phyloP scores from a whole-genome alignment of 768 basidiomycete species.

The Cystofilobasidium ferigula region DNA sequence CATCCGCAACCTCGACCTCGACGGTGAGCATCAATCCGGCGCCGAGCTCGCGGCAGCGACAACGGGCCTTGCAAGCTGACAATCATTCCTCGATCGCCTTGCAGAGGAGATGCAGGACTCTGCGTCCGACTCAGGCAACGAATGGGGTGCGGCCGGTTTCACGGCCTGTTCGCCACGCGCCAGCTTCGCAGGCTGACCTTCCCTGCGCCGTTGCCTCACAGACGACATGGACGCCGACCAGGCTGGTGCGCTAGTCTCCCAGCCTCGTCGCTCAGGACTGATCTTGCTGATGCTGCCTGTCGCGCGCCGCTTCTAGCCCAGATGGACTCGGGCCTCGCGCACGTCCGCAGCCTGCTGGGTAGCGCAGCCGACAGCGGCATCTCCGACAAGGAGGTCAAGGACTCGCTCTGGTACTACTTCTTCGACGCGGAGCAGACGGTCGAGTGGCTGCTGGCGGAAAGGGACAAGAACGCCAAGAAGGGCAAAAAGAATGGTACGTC shows the following conservation, averaged over 20 bases:
- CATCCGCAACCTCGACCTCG: constrained; percentile 72
- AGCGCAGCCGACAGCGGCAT: constrained; percentile 49
- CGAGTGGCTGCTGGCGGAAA: constrained; percentile 48
- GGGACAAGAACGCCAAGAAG: constrained; percentile 52
- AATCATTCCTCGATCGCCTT: neutral
- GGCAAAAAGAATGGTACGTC: constrained; percentile 71
- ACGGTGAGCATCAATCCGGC: constrained; percentile 33
- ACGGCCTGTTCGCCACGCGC: neutral
- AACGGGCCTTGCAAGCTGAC: no score
- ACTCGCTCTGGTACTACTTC: constrained; percentile 73
- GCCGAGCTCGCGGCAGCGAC: no score
- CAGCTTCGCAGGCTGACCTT: neutral
- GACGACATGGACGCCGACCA: constrained; percentile 68
- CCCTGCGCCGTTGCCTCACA: constrained; percentile 13
- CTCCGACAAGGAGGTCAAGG: constrained; percentile 62
- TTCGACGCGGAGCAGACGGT: constrained; percentile 73
- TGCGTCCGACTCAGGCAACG: constrained; percentile 63
- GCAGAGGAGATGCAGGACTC: constrained; percentile 72
- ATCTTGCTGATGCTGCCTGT: neutral
- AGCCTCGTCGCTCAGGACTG: neutral
- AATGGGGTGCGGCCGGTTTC: constrained; percentile 28
- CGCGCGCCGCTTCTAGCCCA: constrained; percentile 44
- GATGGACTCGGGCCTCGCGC: constrained; percentile 60
- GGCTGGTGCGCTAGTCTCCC: constrained; percentile 46
- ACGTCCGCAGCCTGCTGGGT: constrained; percentile 60